A percentile compares a stretch with the other conserved stretches of the same genome.
Conservation (phyloP, 345 rosid species). For the Eucalyptus tenuipes region DNA sequence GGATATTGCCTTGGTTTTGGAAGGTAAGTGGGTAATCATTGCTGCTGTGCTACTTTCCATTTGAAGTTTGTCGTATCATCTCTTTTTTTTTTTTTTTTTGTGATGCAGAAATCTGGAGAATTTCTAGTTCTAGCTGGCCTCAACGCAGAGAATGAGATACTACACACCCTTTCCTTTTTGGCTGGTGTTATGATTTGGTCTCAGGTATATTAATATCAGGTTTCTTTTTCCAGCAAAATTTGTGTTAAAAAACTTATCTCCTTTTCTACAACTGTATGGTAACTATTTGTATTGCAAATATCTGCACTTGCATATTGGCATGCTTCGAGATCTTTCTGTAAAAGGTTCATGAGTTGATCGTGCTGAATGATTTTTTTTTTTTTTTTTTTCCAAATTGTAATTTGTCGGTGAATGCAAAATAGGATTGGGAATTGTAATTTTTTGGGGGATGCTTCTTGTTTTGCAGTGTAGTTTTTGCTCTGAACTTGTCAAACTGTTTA, state of each 20-base stretch:
- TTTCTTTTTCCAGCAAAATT: neutral
- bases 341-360: neutral
- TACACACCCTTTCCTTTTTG: conserved; percentile 83
- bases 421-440: neutral
- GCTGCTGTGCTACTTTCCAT: neutral
- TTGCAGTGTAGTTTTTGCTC: neutral
- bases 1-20: conserved; percentile 96
- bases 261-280: neutral
- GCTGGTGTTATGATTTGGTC: conserved; percentile 96
- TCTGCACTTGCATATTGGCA: neutral
- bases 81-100: neutral
- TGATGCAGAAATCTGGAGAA: conserved; percentile 60
- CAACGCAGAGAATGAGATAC: conserved; percentile 69
- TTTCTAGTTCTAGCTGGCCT: conserved; percentile 59
- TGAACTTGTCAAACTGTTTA: neutral
- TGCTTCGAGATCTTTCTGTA: neutral
- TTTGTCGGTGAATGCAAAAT: neutral
- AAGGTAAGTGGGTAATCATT: conserved; percentile 36
- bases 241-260: neutral
- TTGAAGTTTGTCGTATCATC: neutral
- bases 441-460: neutral
- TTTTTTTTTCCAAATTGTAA: neutral
- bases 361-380: neutral
- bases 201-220: conserved; percentile 37
- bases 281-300: neutral